These are phyloP conservation scores for Zygosaccharomyces bisporus DNA, from an alignment of 805 yeast species.

Conservation along the genomic window DNA sequence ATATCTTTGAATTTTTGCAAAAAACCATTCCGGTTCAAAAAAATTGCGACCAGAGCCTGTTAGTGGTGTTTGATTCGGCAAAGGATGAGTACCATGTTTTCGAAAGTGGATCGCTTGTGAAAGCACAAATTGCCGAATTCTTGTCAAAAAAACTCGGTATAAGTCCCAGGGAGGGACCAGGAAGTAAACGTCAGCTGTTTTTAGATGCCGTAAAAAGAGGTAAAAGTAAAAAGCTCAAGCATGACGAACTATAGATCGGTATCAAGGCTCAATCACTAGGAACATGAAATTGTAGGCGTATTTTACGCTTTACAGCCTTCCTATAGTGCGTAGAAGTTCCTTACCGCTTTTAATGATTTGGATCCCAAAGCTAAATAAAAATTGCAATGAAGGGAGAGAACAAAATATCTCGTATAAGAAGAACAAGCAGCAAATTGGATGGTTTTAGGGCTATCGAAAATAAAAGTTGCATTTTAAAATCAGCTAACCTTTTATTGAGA, in stretches of 20 bases:
- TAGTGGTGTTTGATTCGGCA: slow-evolving; percentile 25
- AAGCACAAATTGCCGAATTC: slow-evolving; percentile 25
- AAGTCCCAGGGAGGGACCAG: slow-evolving; percentile 35
- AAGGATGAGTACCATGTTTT: slow-evolving; percentile 21
- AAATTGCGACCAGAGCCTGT: slow-evolving; percentile 16
- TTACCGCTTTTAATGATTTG: too few species aligned
- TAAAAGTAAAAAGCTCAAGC: slow-evolving; percentile 16
- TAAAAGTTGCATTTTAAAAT: too few species aligned
- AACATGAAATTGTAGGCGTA: too few species aligned
- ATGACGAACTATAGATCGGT: slow-evolving; percentile 30
- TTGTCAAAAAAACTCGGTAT: slow-evolving; percentile 17
- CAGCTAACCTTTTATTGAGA: too few species aligned
- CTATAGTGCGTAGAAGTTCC: too few species aligned
- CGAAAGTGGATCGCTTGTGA: slow-evolving; percentile 23
- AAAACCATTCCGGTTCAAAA: slow-evolving; percentile 15
- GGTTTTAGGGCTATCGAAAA: too few species aligned
- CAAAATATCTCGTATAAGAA: too few species aligned
- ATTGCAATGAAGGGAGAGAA: too few species aligned
- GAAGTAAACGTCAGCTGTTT: slow-evolving; percentile 25
- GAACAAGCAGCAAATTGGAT: too few species aligned
- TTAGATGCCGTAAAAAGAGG: slow-evolving; percentile 23
- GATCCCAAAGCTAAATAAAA: too few species aligned
- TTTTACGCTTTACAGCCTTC: too few species aligned
- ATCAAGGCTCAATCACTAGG: too few species aligned
- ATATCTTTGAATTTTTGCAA: slow-evolving; percentile 20